Base-by-base conservation (phyloP, 2,329 filamentous ascomycete genomes). In the Xylaria digitata region DNA sequence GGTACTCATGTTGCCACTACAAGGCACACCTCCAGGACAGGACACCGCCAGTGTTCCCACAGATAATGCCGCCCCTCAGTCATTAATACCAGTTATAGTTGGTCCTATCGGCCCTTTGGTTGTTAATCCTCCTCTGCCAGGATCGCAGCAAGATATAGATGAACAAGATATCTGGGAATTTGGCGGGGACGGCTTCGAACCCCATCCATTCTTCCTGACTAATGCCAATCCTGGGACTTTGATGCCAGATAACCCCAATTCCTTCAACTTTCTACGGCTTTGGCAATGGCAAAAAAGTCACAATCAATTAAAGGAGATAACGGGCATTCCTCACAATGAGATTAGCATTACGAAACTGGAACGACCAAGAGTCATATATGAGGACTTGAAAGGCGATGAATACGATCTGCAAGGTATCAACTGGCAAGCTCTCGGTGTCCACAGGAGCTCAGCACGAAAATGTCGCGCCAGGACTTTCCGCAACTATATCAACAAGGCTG, bases 341-440 rank as follows among this genome's bases (percentile, higher is more conserved):
- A 13, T 32, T 17, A 72, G 68, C 40, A 48, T 74, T 30, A 66
- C 48, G 45, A 65, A 63, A 42, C 70, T 69, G 2, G 63, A 64
- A 32, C 61, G 59, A 17, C 62, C 68, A 72, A 68, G 77, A 34
- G 67, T 81, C 42, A 67, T 75, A 2, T 84, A 83, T 66, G 72
- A 75, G 6, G 82, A 89, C 59, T 80, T 90, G 6, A 74, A 79
- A n/a, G 87, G 86, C 1, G 86, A 90, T 54, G 61, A 71, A 53
- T 87, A 79, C 63, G 88, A 90, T 71, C 75, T 89, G 26, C 88
- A 90, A 72, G 86, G 87, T 57, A 80, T 90, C 42, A 77, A 89
- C 73, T 90, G 88, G 88, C 70, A 75, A 1, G 76, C 80, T 13
- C 77, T 90, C 69, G 83, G 83, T 1, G 84, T 87, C 1, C 82